A percentile compares a stretch with the other conserved stretches of the same genome.
Conservation (phyloP, 176 grass and related monocot species). For the Paspalum vaginatum region DNA sequence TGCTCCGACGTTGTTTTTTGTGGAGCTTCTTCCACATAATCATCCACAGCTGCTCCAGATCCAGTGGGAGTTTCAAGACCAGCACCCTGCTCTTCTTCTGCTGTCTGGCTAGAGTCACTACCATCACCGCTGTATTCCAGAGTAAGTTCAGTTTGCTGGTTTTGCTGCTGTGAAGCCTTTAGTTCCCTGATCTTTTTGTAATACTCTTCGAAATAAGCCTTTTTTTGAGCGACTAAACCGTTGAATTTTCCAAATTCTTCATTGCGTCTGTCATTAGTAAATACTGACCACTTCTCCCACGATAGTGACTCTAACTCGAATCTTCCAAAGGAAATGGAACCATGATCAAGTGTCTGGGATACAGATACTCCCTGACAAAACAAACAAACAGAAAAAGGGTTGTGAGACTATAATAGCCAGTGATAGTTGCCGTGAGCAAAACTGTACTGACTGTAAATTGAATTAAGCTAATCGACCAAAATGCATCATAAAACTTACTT, state of each 20-base stretch:
- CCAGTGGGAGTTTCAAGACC: slow-evolving; percentile 57
- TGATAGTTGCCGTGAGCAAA: not conserved
- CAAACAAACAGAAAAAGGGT: slow-evolving; percentile 24
- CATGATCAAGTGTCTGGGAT: slow-evolving; percentile 88
- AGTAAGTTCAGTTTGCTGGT: slow-evolving; percentile 82
- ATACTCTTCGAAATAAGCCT: slow-evolving; percentile 97
- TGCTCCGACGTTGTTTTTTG: slow-evolving; percentile 40
- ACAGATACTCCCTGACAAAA: slow-evolving; percentile 67
- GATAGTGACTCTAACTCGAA: slow-evolving; percentile 87
- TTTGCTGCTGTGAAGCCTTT: slow-evolving; percentile 80
- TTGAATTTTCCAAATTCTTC: slow-evolving; percentile 98
- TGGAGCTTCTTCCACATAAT: slow-evolving; percentile 43
- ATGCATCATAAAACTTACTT: slow-evolving; percentile 47
- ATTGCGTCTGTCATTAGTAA: slow-evolving; percentile 83
- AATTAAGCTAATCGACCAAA: not conserved
- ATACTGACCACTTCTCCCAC: slow-evolving; percentile 98
- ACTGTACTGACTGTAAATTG: not conserved
- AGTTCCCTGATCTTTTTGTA: slow-evolving; percentile 88
- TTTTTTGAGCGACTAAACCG: slow-evolving; percentile 95
- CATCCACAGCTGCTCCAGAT: slow-evolving; percentile 41
- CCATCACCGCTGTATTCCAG: slow-evolving; percentile 91
- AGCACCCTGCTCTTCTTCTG: slow-evolving; percentile 52
- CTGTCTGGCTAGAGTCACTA: slow-evolving; percentile 85
- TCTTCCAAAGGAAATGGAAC: slow-evolving; percentile 94
- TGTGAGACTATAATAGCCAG: slow-evolving; percentile 18